Base-by-base conservation (phyloP, 2,329 filamentous ascomycete species). In the Phyllosticta capitalensis region DNA sequence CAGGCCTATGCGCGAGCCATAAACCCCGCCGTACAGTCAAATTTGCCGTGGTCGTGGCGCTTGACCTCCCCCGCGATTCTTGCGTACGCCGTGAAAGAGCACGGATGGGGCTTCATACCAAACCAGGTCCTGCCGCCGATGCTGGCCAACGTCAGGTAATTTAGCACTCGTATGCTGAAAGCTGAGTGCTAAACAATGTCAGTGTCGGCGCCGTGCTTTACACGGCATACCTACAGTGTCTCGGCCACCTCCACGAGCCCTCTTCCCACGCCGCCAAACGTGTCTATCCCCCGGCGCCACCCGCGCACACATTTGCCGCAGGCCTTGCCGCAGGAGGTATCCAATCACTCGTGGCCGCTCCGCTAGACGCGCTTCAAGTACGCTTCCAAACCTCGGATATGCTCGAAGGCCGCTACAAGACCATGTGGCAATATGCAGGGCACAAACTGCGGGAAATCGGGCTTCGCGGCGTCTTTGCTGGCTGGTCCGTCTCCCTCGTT, bases 91-190 rank as follows among this genome's bases (percentile, higher is more conserved):
- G 79, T 91, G 45, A 78, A 76, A 55, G 81, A 83, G n/a, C 78
- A 90, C 61, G 88, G 88, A 55, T 90, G 87, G 88, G 75, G 79
- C 20, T 85, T 91, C 58, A 79, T 92, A 10, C 87, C 87, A 0
- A 85, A 89, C 63, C 87, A 90, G 74, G 83, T 91, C n/a, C 73
- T 91, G 20, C 88, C 88, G 50, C 88, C 88, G 14, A 76, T 91
- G 50, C 75, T 90, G 19, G 88, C 88, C 33, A 92, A 91, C 65
- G 82, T 89, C 0, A 83, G 82, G 78, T 81, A 69, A 63, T 4
- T 38, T 10, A 9, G 5, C 30, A 28, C 51, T 20, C 12, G 2
- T 73, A 64, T 45, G 26, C 49, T 14, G 48, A 21, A 26, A 52
- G 12, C 9, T 28, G 26, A 17, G 9, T 19, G 20, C 52, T 60